A percentile compares a stretch with the other conserved stretches of the same genome.
phyloP scores from a whole-genome alignment of 371 early-diverging fungal species.

The Mucor plumbeus region DNA sequence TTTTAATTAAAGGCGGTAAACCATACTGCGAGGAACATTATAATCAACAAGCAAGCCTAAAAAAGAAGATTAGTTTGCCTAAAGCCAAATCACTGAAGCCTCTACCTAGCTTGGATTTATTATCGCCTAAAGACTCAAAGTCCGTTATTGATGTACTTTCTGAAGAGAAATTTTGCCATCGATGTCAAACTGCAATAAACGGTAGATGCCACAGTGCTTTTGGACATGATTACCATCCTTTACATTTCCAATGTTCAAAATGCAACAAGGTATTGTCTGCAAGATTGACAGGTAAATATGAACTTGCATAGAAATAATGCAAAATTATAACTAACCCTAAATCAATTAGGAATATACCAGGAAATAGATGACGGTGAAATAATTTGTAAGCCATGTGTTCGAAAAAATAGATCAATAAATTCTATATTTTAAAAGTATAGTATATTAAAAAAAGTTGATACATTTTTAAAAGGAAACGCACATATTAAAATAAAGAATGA shows the following conservation, averaged over 20 bases:
- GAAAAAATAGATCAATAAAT: constrained; percentile 15
- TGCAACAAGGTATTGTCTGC: constrained; percentile 50
- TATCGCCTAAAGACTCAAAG: background rate
- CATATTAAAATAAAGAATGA: background rate
- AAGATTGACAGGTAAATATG: constrained; percentile 22
- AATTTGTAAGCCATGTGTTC: constrained; percentile 28
- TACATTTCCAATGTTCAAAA: constrained; percentile 57
- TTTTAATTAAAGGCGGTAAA: constrained; percentile 56
- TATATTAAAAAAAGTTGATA: no score
- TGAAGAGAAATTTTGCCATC: constrained; percentile 39
- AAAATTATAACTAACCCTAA: background rate
- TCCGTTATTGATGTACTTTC: background rate
- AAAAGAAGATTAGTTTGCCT: background rate
- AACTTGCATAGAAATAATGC: background rate
- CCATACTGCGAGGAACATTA: constrained; percentile 72
- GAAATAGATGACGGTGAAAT: constrained; percentile 18
- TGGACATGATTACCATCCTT: constrained; percentile 57
- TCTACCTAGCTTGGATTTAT: constrained; percentile 7
- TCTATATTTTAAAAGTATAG: background rate
- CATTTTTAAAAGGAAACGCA: no score
- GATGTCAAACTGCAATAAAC: constrained; percentile 45
- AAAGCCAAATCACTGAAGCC: background rate
- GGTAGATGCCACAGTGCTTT: constrained; percentile 56
- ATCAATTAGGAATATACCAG: constrained; percentile 24
- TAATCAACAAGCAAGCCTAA: constrained; percentile 23